Conservation (phyloP, 2,329 filamentous ascomycete species). For the Epichloe hybrida region DNA sequence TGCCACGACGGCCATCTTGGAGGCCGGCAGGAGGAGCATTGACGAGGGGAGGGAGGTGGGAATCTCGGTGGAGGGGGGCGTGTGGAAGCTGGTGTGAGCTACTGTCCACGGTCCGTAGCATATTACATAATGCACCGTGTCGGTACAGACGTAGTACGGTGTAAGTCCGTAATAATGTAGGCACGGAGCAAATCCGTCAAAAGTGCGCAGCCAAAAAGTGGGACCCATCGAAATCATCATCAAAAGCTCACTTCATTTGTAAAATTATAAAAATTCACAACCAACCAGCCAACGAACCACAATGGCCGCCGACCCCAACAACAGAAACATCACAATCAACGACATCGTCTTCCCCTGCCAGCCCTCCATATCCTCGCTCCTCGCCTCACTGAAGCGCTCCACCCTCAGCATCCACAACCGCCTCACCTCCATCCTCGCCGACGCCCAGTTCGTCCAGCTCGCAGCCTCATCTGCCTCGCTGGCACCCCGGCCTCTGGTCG, state of each 20-base stretch:
- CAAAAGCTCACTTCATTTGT: background rate
- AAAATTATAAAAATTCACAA: no score
- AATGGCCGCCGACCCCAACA: background rate
- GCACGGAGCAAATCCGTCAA: no score
- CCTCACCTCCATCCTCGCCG: constrained; percentile 61
- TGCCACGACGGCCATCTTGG: constrained; percentile 80
- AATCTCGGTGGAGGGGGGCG: constrained; percentile 49
- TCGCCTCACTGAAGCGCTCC: constrained; percentile 60
- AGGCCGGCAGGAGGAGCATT: constrained; percentile 72
- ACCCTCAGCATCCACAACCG: constrained; percentile 72
- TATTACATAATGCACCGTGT: no score
- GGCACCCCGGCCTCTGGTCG: constrained; percentile 53
- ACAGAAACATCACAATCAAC: constrained; percentile 15
- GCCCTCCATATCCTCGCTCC: constrained; percentile 54
- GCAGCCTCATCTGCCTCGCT: constrained; percentile 37
- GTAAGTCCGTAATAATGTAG: no score
- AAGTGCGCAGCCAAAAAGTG: background rate
- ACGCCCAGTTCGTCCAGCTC: constrained; percentile 58
- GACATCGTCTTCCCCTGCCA: constrained; percentile 38
- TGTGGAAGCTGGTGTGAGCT: constrained; percentile 49
- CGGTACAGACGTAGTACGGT: no score
- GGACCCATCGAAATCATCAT: background rate
- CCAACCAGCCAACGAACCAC: background rate
- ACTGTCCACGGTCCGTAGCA: no score
- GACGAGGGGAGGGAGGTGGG: constrained; percentile 63